phyloP scores from a whole-genome alignment of 352 stramenopile genomes.

The Phytophthora foliorum region DNA sequence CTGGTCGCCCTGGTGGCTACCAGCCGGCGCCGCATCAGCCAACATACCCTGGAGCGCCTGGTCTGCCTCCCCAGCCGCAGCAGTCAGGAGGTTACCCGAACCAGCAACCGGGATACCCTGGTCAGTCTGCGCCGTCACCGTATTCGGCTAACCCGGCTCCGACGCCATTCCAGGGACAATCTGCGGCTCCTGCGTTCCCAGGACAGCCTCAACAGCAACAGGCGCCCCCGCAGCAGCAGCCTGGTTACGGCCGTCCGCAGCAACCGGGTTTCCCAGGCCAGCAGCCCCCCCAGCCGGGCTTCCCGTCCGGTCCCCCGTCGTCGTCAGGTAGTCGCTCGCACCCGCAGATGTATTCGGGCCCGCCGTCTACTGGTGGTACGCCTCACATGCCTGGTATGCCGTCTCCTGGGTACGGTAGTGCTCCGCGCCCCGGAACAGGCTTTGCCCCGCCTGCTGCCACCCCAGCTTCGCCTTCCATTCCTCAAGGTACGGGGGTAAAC shows the following conservation, averaged over 20 bases:
- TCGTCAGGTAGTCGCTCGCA: conserved; percentile 38
- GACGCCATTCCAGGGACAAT: conserved; percentile 47
- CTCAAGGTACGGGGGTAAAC: conserved; percentile 80
- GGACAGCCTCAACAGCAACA: conserved; percentile 42
- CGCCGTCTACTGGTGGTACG: conserved; percentile 42
- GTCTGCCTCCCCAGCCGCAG: conserved; percentile 40
- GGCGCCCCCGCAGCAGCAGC: conserved; percentile 35
- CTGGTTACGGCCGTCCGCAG: conserved; percentile 50
- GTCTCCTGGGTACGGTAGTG: conserved; percentile 43
- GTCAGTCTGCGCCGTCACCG: conserved; percentile 45
- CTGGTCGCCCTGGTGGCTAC: conserved; percentile 44
- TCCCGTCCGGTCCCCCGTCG: conserved; percentile 66
- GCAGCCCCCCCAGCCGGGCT: conserved; percentile 42
- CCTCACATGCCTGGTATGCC: conserved; percentile 38
- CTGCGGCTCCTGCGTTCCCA: conserved; percentile 44
- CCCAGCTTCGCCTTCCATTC: conserved; percentile 47
- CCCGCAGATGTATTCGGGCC: conserved; percentile 50
- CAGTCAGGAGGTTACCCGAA: conserved; percentile 39
- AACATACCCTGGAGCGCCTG: conserved; percentile 41
- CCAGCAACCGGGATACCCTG: conserved; percentile 49
- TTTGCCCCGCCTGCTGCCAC: conserved; percentile 45
- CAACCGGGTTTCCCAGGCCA: conserved; percentile 48
- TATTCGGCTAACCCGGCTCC: conserved; percentile 29
- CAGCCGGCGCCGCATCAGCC: conserved; percentile 46
- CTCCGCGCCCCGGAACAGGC: conserved; percentile 42